Evolutionary conservation across 169 alveolate species (phyloP).

Genomic region (Plasmodium coatneyi): DNA sequence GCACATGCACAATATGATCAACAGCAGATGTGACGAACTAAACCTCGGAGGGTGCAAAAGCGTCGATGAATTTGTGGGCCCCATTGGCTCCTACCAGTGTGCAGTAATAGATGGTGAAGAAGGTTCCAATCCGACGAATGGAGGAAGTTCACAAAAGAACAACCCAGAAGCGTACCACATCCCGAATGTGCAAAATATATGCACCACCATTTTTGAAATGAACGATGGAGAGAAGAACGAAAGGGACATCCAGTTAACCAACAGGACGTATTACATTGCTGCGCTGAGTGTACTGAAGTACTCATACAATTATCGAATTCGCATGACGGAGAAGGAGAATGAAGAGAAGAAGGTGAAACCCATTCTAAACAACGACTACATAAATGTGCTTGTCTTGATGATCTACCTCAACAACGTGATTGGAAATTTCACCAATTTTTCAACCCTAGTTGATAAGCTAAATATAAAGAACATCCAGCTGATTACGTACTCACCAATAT

Average conservation of each 20-base stretch:
- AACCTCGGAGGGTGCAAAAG: not conserved
- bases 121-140: not conserved
- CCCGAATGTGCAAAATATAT: not conserved
- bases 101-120: not conserved
- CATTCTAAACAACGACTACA: slow-evolving; percentile 38
- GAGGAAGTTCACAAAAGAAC: not conserved
- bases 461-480: slow-evolving; percentile 61
- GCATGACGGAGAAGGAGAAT: slow-evolving; percentile 26
- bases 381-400: slow-evolving; percentile 32
- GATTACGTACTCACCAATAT: slow-evolving; percentile 45
- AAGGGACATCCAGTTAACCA: not conserved
- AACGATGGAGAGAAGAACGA: not conserved
- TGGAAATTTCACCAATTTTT: slow-evolving; percentile 34
- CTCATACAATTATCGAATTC: slow-evolving; percentile 10
- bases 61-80: not conserved
- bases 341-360: slow-evolving; percentile 41
- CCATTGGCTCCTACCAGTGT: not conserved
- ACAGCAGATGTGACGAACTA: not conserved
- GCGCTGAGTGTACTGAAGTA: slow-evolving; percentile 49
- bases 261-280: slow-evolving; percentile 16
- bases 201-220: not conserved
- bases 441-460: slow-evolving; percentile 24
- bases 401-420: slow-evolving; percentile 37
- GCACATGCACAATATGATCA: not conserved
- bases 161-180: not conserved